Base-by-base conservation (phyloP, 768 basidiomycete genomes). In the Auricularia sp. region DNA sequence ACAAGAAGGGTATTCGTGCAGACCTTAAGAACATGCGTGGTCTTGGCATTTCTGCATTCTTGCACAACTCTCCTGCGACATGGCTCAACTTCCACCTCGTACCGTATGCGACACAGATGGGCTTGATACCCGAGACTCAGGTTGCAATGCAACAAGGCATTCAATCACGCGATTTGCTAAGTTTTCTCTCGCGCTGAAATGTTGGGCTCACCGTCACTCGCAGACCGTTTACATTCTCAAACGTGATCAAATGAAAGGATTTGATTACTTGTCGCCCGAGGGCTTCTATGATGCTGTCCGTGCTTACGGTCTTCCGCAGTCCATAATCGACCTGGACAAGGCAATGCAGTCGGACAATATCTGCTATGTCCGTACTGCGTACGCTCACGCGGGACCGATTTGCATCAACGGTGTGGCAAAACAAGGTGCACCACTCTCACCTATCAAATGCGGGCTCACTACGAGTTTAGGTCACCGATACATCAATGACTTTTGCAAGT, bases 21-120 rank as follows among this genome's bases (percentile, higher is more conserved):
- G 66, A 70, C 14, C 66, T 77, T 0, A 45, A 64, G 0, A 77
- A 77, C 62, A 76, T 69, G 36, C 69, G 74, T 13, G 75, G 75
- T 11, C 61, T 76, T 7, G 59, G 65, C 2, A 65, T 68, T 16
- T 68, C 65, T 11, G 74, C 74, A 44, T 66, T 75, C 61, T 63
- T 75, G 2, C 59, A 62, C 0, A 75, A 76, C 59, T 29, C 67
- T 75, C 0, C 63, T 65, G 0, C 66, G 66, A 29, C 29, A 29
- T 29, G 29, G 29, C 29, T 29, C 29, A 29, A 29, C 29, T 29
- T 29, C 29, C 29, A 29, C 29, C 29, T 29, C 29, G 65, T 65
- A 1, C 67, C 69, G 1, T 77, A 75, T 64, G 7, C 68, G 0
- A 42, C 74, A 0, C 36, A 18, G 10, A 51, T 51, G 47, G 47